A percentile compares a stretch with the other conserved stretches of the same genome.
These are phyloP conservation scores for Apophysomyces ossiformis DNA, from an alignment of 371 early-diverging fungal genomes.

Conservation along the genomic window DNA sequence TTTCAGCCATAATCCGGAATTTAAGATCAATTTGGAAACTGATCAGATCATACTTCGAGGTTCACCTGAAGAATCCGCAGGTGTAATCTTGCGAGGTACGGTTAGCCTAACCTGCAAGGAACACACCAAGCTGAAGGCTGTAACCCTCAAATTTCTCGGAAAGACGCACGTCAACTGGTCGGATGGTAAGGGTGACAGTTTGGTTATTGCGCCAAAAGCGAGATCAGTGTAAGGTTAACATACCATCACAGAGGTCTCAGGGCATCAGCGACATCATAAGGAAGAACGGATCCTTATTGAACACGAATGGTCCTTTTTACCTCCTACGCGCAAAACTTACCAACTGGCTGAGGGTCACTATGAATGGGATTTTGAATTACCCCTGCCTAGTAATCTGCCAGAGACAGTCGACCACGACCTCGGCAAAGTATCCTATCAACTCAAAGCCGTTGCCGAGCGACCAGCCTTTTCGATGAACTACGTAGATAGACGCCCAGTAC, in stretches of 20 bases:
- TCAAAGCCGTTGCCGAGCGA: slow-evolving; percentile 43
- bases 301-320: slow-evolving; percentile 26
- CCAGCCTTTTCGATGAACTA: slow-evolving; percentile 39
- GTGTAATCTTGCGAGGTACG: slow-evolving; percentile 32
- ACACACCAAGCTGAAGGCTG: slow-evolving; percentile 32
- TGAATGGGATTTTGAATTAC: slow-evolving; percentile 44
- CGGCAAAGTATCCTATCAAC: slow-evolving; percentile 30
- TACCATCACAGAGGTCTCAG: neutral
- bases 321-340: slow-evolving; percentile 24
- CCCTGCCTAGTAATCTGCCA: slow-evolving; percentile 45
- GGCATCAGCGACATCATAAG: slow-evolving; percentile 12
- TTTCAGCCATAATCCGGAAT: slow-evolving; percentile 22
- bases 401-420: slow-evolving; percentile 38
- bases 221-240: no score
- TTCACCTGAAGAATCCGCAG: slow-evolving; percentile 35
- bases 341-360: slow-evolving; percentile 25
- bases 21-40: slow-evolving; percentile 35
- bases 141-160: slow-evolving; percentile 32
- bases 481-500: slow-evolving; percentile 25
- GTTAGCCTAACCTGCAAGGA: slow-evolving; percentile 30
- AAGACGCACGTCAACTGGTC: slow-evolving; percentile 24
- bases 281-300: slow-evolving; percentile 23
- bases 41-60: slow-evolving; percentile 34
- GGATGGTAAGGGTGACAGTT: no score
- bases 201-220: no score